These are phyloP conservation scores for Gonapodya prolifera DNA, from an alignment of 192 early-diverging fungal genomes.

Conservation along the genomic window DNA sequence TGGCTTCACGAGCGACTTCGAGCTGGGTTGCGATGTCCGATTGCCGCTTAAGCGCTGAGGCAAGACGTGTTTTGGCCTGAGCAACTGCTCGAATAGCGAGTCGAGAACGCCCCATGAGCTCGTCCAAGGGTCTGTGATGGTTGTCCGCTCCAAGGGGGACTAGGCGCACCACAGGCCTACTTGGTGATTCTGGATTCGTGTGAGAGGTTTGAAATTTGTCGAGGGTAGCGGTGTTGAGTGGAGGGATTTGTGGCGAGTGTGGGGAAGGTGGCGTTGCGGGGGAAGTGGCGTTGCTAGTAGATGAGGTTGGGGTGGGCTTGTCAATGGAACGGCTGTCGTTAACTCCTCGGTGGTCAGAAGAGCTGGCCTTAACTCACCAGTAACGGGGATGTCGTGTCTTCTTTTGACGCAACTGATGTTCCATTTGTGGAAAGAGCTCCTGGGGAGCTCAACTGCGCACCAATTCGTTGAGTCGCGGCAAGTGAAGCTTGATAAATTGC, in stretches of 20 bases:
- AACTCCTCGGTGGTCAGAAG: too few relatives aligned
- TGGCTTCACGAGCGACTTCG: not conserved
- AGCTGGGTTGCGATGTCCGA: not conserved
- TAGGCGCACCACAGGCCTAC: not conserved
- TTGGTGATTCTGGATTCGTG: not conserved
- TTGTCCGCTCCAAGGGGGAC: not conserved
- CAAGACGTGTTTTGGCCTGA: not conserved
- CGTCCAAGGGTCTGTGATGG: not conserved
- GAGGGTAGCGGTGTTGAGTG: not conserved
- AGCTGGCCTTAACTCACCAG: too few relatives aligned
- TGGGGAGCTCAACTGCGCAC: too few relatives aligned
- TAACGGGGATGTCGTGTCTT: too few relatives aligned
- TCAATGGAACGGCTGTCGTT: too few relatives aligned
- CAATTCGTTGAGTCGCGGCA: too few relatives aligned
- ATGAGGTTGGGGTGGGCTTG: too few relatives aligned
- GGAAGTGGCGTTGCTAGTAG: too few relatives aligned
- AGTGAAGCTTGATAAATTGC: too few relatives aligned
- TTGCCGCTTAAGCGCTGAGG: not conserved
- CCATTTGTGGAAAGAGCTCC: too few relatives aligned
- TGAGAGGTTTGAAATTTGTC: not conserved
- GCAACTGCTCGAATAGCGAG: not conserved
- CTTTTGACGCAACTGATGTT: too few relatives aligned
- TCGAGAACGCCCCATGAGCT: not conserved
- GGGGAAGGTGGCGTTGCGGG: not conserved
- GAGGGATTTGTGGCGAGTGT: not conserved